These are phyloP conservation scores for Panicum miliaceum DNA, from an alignment of 176 grass and related monocot species.

Conservation along the genomic window DNA sequence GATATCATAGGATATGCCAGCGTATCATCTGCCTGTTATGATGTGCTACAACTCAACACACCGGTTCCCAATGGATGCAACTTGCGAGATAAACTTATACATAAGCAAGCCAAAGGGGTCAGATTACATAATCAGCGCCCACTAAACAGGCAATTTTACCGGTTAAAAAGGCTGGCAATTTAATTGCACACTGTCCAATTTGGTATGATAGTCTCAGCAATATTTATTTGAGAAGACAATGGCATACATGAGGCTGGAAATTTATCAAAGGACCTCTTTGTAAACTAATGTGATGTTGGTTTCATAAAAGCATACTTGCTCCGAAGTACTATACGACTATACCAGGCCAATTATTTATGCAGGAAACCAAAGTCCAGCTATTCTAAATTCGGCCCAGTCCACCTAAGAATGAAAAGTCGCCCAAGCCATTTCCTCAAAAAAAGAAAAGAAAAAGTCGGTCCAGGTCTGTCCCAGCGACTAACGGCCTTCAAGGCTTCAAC, in stretches of 20 bases:
- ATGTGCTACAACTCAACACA: slow-evolving; percentile 18
- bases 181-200: background rate
- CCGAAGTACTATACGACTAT: background rate
- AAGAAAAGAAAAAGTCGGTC: background rate
- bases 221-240: background rate
- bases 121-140: background rate
- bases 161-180: background rate
- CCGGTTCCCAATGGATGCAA: slow-evolving; percentile 10
- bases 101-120: background rate
- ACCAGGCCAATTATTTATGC: background rate
- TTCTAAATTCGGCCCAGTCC: slow-evolving; percentile 22
- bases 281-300: background rate
- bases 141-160: background rate
- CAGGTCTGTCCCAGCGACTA: slow-evolving; percentile 4
- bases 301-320: background rate
- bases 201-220: background rate
- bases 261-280: background rate
- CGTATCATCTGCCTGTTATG: slow-evolving; percentile 18
- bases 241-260: background rate
- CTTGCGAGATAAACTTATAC: background rate
- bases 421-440: too few species aligned
- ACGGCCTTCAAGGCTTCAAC: slow-evolving; percentile 35
- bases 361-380: background rate
- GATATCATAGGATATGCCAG: slow-evolving; percentile 35
- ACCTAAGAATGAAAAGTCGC: background rate